phyloP scores from a whole-genome alignment of 2,329 filamentous ascomycete species.

The Claviceps humidiphila region DNA sequence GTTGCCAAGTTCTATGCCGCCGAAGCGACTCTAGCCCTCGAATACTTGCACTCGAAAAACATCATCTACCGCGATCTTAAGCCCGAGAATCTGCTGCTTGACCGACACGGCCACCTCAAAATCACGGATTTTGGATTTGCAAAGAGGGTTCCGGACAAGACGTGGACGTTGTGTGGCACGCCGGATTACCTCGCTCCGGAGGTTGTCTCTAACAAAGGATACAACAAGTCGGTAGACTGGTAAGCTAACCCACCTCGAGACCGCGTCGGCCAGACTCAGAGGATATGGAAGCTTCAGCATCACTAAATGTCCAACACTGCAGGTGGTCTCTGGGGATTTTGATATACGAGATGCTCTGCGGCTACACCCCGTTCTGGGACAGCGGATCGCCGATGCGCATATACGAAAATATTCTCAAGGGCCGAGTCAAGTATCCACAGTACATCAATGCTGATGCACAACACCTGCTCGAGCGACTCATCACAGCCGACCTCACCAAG shows the following conservation, averaged over 20 bases:
- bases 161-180: conserved; percentile 95
- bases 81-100: conserved; percentile 82
- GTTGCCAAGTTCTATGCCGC: conserved; percentile 99
- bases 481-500: conserved; percentile 91
- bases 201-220: conserved; percentile 97
- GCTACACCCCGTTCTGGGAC: conserved; percentile 98
- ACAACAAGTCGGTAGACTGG: conserved; percentile 99
- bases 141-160: conserved; percentile 96
- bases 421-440: conserved; percentile 88
- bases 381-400: conserved; percentile 97
- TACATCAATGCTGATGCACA: conserved; percentile 94
- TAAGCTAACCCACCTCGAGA: conserved; percentile 33
- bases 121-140: conserved; percentile 98
- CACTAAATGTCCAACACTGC: not conserved
- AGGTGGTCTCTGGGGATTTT: conserved; percentile 98
- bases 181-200: conserved; percentile 96
- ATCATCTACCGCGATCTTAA: conserved; percentile 98
- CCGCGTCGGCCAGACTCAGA: not conserved
- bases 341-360: conserved; percentile 99
- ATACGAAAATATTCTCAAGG: conserved; percentile 97
- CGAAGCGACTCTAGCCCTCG: conserved; percentile 87
- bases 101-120: conserved; percentile 87
- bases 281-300: not conserved
- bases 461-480: conserved; percentile 80
- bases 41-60: conserved; percentile 87